A percentile compares a stretch with the other conserved stretches of the same genome.
These are phyloP conservation scores for Acanthamoeba rhysodes DNA, from an alignment of 208 protist genomes.

Conservation along the genomic window DNA sequence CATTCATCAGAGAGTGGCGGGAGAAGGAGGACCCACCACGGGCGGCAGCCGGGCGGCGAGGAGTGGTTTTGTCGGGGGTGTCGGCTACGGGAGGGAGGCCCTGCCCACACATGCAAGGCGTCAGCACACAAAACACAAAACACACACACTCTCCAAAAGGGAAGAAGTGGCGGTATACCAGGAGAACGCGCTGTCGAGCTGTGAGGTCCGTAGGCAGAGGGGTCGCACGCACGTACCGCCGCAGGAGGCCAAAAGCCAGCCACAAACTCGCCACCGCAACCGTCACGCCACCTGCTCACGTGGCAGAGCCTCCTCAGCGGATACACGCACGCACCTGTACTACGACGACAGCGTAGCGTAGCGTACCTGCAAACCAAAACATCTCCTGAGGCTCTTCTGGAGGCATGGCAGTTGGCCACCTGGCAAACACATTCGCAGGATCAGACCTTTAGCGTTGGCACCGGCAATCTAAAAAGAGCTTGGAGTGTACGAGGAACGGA, in stretches of 20 bases:
- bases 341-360: too few relatives aligned
- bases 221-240: background rate
- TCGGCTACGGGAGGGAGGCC: too few relatives aligned
- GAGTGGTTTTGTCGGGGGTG: too few relatives aligned
- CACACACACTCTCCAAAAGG: background rate
- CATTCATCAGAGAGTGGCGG: too few relatives aligned
- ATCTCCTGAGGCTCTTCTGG: background rate
- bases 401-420: background rate
- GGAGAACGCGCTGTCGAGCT: background rate
- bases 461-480: background rate
- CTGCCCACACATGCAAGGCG: too few relatives aligned
- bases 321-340: too few relatives aligned
- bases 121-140: background rate
- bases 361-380: background rate
- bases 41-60: too few relatives aligned
- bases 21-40: too few relatives aligned
- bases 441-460: too few relatives aligned
- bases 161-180: background rate
- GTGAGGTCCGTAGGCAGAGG: constrained; percentile 1
- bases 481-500: background rate
- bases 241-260: background rate
- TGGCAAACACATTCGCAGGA: background rate
- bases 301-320: too few relatives aligned
- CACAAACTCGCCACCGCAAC: background rate
- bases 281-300: background rate